A percentile compares a stretch with the other conserved stretches of the same genome.
Evolutionary conservation across 495 filamentous ascomycete genomes (phyloP).

Genomic region (Talaromyces borbonicus): DNA sequence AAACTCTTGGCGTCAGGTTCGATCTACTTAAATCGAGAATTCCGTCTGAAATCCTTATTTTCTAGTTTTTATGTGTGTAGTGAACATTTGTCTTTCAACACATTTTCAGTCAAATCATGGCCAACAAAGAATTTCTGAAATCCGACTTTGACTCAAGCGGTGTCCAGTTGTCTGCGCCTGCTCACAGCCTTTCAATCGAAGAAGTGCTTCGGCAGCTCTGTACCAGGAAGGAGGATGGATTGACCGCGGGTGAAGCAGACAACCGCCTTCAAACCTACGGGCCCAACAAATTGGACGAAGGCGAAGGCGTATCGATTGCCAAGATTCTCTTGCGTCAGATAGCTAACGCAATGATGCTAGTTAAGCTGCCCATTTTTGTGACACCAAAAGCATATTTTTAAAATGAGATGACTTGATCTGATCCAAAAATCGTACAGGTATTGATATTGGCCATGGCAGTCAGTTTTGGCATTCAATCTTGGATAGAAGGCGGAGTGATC

Average conservation of each 20-base stretch:
- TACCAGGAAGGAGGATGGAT: conserved; percentile 51
- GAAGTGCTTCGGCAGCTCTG: conserved; percentile 47
- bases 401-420: not conserved
- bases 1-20: too few species aligned
- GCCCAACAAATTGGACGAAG: conserved; percentile 51
- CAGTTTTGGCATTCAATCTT: conserved; percentile 57
- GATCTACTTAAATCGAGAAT: too few species aligned
- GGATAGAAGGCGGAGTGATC: conserved; percentile 63
- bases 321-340: conserved; percentile 53
- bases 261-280: conserved; percentile 47
- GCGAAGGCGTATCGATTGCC: conserved; percentile 43
- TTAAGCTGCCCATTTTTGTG: conserved; percentile 16
- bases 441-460: conserved; percentile 61
- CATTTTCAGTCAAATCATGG: conserved; percentile 1
- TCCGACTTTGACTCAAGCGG: not conserved
- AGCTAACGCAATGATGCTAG: conserved; percentile 60
- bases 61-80: too few species aligned
- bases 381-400: not conserved
- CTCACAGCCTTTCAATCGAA: conserved; percentile 50
- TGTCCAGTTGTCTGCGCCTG: conserved; percentile 43
- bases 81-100: too few species aligned
- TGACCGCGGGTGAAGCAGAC: conserved; percentile 45
- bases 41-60: too few species aligned
- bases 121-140: not conserved
- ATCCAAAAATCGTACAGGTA: conserved; percentile 30